phyloP scores from a whole-genome alignment of 2,329 filamentous ascomycete genomes.

The Aspergillus pseudoviridinutans region DNA sequence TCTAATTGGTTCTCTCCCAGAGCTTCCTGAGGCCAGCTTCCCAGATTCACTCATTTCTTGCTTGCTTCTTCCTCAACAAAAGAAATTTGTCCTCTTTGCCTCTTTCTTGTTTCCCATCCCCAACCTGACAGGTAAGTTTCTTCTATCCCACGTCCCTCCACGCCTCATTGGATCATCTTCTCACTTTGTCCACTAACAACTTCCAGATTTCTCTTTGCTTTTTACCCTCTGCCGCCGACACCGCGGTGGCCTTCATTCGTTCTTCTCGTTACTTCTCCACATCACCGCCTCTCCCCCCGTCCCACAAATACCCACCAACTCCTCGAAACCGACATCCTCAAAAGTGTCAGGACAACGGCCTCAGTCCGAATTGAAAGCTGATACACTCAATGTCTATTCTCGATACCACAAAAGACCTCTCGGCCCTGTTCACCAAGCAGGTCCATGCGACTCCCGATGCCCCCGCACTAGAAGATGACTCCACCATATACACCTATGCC shows the following conservation, averaged over 20 bases:
- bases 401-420: conserved; percentile 68
- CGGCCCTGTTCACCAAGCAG: conserved; percentile 67
- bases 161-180: background rate
- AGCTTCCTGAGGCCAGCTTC: too few species aligned
- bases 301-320: background rate
- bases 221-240: background rate
- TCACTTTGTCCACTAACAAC: background rate
- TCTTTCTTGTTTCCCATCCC: background rate
- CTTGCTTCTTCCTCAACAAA: background rate
- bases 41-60: too few species aligned
- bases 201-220: background rate
- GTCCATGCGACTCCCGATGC: conserved; percentile 64
- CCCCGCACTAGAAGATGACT: conserved; percentile 68
- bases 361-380: background rate
- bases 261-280: background rate
- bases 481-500: conserved; percentile 64
- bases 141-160: background rate
- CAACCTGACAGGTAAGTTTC: background rate
- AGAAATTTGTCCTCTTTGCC: background rate
- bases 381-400: conserved; percentile 57
- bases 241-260: background rate
- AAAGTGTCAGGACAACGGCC: background rate
- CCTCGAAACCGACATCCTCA: background rate
- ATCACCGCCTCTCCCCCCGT: background rate
- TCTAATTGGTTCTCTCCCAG: too few species aligned